A percentile compares a stretch with the other conserved stretches of the same genome.
Evolutionary conservation across 2,329 filamentous ascomycete species (phyloP).

Genomic region (Hypoxylon sp.): DNA sequence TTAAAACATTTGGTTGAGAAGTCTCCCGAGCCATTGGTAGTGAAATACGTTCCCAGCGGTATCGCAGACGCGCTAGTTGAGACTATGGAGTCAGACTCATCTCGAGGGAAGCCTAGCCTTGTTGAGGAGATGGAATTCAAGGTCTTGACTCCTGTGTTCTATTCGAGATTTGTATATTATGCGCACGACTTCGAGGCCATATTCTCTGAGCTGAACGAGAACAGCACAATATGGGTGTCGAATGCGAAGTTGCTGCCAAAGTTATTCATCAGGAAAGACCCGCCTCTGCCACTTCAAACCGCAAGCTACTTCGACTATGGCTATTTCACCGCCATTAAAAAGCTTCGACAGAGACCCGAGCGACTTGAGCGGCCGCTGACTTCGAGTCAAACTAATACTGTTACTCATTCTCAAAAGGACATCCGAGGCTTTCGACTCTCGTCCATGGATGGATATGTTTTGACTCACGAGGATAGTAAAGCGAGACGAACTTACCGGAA

Average conservation of each 20-base stretch:
- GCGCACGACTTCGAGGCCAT: slow-evolving; percentile 73
- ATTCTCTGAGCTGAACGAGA: slow-evolving; percentile 72
- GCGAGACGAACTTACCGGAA: slow-evolving; percentile 56
- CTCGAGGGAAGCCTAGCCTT: slow-evolving; percentile 34
- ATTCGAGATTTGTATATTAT: slow-evolving; percentile 75
- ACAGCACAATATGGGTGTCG: slow-evolving; percentile 70
- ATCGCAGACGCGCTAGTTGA: slow-evolving; percentile 57
- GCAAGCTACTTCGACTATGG: slow-evolving; percentile 57
- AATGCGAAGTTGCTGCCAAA: slow-evolving; percentile 66
- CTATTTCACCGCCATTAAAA: slow-evolving; percentile 62
- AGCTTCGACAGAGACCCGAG: slow-evolving; percentile 60
- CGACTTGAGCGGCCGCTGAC: slow-evolving; percentile 60
- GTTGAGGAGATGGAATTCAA: slow-evolving; percentile 66
- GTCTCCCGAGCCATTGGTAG: slow-evolving; percentile 60
- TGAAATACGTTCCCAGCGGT: slow-evolving; percentile 70
- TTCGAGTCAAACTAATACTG: slow-evolving; percentile 52
- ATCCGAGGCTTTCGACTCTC: slow-evolving; percentile 65
- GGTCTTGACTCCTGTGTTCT: slow-evolving; percentile 76
- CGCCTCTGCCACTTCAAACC: slow-evolving; percentile 54
- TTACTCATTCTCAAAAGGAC: slow-evolving; percentile 53
- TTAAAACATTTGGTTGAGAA: slow-evolving; percentile 65
- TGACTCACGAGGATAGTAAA: slow-evolving; percentile 53
- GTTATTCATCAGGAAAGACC: slow-evolving; percentile 60
- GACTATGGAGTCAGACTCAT: slow-evolving; percentile 56
- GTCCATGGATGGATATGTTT: slow-evolving; percentile 66